These are phyloP conservation scores for Saccharomycopsis fermentans DNA, from an alignment of 805 yeast species.

Conservation along the genomic window DNA sequence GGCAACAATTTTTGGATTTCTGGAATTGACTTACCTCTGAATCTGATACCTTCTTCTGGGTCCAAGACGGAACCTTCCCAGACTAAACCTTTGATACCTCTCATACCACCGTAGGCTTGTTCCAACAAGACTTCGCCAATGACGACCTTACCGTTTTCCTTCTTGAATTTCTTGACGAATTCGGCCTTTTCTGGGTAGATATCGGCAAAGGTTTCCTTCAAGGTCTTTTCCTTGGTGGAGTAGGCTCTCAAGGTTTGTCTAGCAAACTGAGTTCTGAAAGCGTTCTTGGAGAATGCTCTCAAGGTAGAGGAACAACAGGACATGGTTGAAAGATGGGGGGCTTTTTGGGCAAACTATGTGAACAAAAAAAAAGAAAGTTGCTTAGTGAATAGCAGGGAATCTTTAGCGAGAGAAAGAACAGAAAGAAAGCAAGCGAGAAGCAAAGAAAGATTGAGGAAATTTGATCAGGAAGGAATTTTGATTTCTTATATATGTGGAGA, in stretches of 20 bases:
- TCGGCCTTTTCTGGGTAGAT: constrained; percentile 86
- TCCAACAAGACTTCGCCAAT: constrained; percentile 71
- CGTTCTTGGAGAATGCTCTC: constrained; percentile 17
- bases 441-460: not conserved
- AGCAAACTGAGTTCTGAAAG: constrained; percentile 16
- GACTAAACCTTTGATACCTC: constrained; percentile 76
- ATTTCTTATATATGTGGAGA: not conserved
- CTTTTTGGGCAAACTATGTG: too few relatives aligned
- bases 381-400: not conserved
- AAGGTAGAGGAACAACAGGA: constrained; percentile 17
- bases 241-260: constrained; percentile 25
- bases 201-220: constrained; percentile 91
- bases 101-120: constrained; percentile 87
- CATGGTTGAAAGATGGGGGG: not conserved
- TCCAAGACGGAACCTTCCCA: constrained; percentile 87
- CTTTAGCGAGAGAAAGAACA: not conserved
- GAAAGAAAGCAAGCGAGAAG: not conserved
- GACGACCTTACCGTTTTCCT: constrained; percentile 74
- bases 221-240: constrained; percentile 42
- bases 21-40: constrained; percentile 77
- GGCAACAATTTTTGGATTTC: constrained; percentile 67
- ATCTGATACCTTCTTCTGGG: constrained; percentile 77
- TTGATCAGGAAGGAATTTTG: not conserved
- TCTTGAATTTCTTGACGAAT: constrained; percentile 71
- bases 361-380: not conserved